Conservation (phyloP, 441 rosid species). For the Manihot esculenta region DNA sequence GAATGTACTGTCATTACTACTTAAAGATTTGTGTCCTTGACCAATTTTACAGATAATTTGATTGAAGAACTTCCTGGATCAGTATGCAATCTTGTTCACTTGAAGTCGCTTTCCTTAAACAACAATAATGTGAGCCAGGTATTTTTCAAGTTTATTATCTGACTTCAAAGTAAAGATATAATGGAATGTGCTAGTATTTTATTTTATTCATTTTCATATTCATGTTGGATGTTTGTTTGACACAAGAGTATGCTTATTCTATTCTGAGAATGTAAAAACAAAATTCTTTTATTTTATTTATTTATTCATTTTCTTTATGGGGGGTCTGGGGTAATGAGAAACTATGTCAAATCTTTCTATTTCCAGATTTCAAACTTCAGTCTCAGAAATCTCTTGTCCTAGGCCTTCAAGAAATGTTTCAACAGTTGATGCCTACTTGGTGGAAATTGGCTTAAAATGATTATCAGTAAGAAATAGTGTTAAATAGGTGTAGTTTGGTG, state of each 20-base stretch:
- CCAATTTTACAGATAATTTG: conserved; percentile 65
- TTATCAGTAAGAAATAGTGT: neutral
- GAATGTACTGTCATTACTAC: conserved; percentile 7
- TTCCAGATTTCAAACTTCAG: neutral
- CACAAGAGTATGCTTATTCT: neutral
- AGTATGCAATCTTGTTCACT: conserved; percentile 69
- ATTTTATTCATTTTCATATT: too few species aligned
- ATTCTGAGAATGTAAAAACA: neutral
- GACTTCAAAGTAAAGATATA: neutral
- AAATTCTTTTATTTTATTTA: neutral
- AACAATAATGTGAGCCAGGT: conserved; percentile 78
- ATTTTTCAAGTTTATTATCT: conserved; percentile 17
- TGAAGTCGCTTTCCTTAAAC: conserved; percentile 75
- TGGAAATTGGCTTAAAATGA: neutral
- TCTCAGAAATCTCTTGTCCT: neutral
- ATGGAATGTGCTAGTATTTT: neutral
- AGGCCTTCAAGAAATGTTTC: neutral
- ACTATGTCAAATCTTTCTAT: neutral
- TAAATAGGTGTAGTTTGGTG: neutral
- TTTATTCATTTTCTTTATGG: neutral
- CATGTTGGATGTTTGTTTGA: neutral
- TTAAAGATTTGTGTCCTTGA: conserved; percentile 26
- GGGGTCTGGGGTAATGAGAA: neutral
- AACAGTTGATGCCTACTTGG: neutral
- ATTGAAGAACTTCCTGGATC: conserved; percentile 79